These are phyloP conservation scores for Hamamelis virginiana DNA, from an alignment of 164 flowering plant species.

Conservation along the genomic window DNA sequence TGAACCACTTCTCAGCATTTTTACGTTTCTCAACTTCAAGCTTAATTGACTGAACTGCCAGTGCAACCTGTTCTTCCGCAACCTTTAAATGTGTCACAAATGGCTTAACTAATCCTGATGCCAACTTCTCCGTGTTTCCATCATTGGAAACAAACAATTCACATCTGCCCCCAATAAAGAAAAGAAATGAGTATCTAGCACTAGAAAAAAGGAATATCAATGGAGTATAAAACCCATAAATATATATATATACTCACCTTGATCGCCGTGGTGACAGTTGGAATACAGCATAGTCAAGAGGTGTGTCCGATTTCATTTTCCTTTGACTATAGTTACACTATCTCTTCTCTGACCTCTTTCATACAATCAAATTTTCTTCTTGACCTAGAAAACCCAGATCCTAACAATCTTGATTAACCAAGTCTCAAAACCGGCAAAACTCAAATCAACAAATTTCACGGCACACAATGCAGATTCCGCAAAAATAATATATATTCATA, in stretches of 20 bases:
- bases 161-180: conserved; percentile 54
- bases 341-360: conserved; percentile 21
- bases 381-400: conserved; percentile 8
- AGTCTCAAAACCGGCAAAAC: conserved; percentile 3
- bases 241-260: conserved; percentile 39
- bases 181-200: background rate
- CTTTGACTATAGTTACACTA: conserved; percentile 1
- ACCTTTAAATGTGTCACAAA: conserved; percentile 78
- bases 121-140: conserved; percentile 84
- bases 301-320: conserved; percentile 65
- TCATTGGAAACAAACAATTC: conserved; percentile 78
- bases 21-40: conserved; percentile 61
- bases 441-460: background rate
- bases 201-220: background rate
- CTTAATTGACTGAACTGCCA: conserved; percentile 64
- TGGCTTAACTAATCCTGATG: conserved; percentile 90
- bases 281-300: conserved; percentile 76
- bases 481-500: background rate
- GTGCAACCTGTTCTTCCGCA: conserved; percentile 79
- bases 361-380: conserved; percentile 14
- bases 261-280: conserved; percentile 78
- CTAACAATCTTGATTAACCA: conserved; percentile 8
- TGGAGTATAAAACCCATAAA: background rate
- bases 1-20: conserved; percentile 80
- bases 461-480: conserved; percentile 13